phyloP scores from a whole-genome alignment of 2,329 filamentous ascomycete genomes.

The Xylaria sp. region DNA sequence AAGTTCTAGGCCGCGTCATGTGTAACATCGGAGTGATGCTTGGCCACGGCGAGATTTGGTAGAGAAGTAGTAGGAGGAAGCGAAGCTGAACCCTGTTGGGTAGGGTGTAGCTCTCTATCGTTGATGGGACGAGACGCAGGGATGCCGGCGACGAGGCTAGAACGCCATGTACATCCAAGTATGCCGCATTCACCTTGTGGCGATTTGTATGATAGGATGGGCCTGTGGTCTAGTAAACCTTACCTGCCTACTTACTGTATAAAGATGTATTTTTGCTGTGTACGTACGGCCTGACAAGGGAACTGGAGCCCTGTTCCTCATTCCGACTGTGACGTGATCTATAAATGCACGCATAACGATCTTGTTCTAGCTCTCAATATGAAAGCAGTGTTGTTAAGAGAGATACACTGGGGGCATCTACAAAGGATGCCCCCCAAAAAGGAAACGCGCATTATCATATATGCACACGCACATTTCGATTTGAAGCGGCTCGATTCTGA shows the following conservation, averaged over 20 bases:
- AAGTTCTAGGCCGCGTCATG: slow-evolving; percentile 25
- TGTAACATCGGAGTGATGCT: neutral
- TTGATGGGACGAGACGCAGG: neutral
- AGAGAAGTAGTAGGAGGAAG: too few species aligned
- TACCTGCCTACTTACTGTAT: slow-evolving; percentile 17
- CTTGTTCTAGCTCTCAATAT: neutral
- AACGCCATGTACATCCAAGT: neutral
- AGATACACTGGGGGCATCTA: neutral
- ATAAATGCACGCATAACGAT: neutral
- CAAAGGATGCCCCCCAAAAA: neutral
- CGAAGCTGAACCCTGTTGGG: too few species aligned
- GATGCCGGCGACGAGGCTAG: neutral
- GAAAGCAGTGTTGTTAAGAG: neutral
- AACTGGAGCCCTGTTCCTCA: neutral
- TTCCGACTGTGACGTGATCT: neutral
- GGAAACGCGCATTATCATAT: neutral
- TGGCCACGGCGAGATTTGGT: too few species aligned
- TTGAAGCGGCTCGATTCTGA: neutral
- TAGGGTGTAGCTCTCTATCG: too few species aligned
- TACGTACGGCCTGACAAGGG: too few species aligned
- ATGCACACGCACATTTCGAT: neutral
- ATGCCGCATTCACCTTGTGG: neutral
- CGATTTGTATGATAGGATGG: slow-evolving; percentile 15
- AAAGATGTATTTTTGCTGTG: slow-evolving; percentile 18
- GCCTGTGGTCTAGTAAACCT: neutral